phyloP scores from a whole-genome alignment of 2,329 filamentous ascomycete genomes.

The Lasiodiplodia hormozganensis region DNA sequence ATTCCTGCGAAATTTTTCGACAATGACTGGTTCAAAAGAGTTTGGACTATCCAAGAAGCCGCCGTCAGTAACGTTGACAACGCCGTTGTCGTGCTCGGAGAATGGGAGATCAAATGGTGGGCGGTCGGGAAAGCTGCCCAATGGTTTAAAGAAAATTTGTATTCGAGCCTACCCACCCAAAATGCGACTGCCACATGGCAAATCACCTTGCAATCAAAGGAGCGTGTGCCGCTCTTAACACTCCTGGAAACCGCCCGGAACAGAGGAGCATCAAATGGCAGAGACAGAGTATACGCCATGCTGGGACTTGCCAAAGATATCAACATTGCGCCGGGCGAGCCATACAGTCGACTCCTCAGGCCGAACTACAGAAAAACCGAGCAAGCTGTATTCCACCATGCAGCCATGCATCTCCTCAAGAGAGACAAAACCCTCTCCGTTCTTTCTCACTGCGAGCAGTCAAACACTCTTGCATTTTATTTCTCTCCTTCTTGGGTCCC shows the following conservation, averaged over 20 bases:
- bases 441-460: no score
- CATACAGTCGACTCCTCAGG: no score
- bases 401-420: no score
- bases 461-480: no score
- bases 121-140: neutral
- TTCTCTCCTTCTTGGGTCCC: no score
- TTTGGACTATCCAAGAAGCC: neutral
- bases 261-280: neutral
- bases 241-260: neutral
- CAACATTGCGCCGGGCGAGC: no score
- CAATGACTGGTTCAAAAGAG: neutral
- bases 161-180: rapidly evolving
- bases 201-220: neutral
- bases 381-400: no score
- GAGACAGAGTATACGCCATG: neutral
- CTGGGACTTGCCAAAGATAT: neutral
- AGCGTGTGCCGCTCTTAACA: neutral
- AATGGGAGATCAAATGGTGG: neutral
- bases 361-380: no score
- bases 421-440: no score
- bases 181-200: neutral
- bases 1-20: neutral
- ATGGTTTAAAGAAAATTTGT: neutral
- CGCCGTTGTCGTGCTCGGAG: neutral
- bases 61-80: neutral